A percentile compares a stretch with the other conserved stretches of the same genome.
These are phyloP conservation scores for Penicillium antarcticum DNA, from an alignment of 495 filamentous ascomycete species.

Conservation along the genomic window DNA sequence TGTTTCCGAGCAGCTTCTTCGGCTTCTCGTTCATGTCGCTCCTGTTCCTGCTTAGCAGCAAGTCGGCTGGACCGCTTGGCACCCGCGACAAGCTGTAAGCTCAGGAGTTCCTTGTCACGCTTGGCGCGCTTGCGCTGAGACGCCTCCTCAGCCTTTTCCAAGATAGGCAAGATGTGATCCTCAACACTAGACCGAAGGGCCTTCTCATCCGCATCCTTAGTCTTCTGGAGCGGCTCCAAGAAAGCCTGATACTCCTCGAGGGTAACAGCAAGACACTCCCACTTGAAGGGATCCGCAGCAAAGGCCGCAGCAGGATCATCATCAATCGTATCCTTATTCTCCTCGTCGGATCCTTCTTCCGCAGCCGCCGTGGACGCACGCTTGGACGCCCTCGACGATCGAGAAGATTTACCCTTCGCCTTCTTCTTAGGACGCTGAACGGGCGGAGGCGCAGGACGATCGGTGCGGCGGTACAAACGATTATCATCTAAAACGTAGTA, in stretches of 20 bases:
- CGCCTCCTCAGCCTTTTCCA: conserved; percentile 78
- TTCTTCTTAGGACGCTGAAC: conserved; percentile 61
- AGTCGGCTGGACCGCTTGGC: conserved; percentile 91
- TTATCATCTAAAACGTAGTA: conserved; percentile 96
- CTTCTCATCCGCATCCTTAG: conserved; percentile 79
- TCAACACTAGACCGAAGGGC: conserved; percentile 63
- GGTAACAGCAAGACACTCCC: conserved; percentile 87
- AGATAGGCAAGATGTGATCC: conserved; percentile 74
- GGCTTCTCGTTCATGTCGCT: conserved; percentile 67
- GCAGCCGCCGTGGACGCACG: conserved; percentile 54
- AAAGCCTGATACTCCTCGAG: conserved; percentile 73
- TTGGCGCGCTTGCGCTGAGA: conserved; percentile 61
- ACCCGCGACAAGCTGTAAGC: conserved; percentile 78
- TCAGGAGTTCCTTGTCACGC: conserved; percentile 75
- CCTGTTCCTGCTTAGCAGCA: conserved; percentile 74
- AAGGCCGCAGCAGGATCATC: conserved; percentile 27
- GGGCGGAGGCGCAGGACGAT: conserved; percentile 58
- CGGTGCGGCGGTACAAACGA: conserved; percentile 80
- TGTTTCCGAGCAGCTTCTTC: conserved; percentile 70
- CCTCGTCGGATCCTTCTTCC: conserved; percentile 54
- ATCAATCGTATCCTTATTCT: conserved; percentile 31
- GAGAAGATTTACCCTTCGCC: conserved; percentile 71
- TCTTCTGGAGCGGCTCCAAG: conserved; percentile 64
- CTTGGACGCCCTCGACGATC: conserved; percentile 66
- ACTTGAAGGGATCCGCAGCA: conserved; percentile 53